Evolutionary conservation across 495 filamentous ascomycete genomes (phyloP).

Genomic region (Aspergillus egyptiacus): DNA sequence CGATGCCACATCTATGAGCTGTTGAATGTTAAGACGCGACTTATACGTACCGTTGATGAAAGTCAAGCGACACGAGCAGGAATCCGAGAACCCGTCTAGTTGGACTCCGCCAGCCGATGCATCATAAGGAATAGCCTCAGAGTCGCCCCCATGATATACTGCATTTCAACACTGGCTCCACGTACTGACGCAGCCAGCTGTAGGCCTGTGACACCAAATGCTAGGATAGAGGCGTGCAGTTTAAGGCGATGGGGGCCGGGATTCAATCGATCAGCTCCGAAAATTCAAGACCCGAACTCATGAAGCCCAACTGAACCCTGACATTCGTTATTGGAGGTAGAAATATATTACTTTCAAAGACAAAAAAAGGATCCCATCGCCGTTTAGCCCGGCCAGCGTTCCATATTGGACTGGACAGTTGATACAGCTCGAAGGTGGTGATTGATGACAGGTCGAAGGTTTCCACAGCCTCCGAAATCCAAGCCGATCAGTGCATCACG

Average conservation of each 20-base stretch:
- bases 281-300: conserved; percentile 1
- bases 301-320: background rate
- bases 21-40: no score
- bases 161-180: background rate
- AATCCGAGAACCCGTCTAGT: no score
- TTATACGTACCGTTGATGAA: no score
- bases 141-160: background rate
- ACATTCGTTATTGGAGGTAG: background rate
- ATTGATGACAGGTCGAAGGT: conserved; percentile 17
- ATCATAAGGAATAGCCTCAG: background rate
- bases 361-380: background rate
- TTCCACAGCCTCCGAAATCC: background rate
- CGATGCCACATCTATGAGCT: background rate
- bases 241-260: conserved; percentile 4
- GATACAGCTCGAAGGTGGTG: conserved; percentile 8
- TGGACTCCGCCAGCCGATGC: no score
- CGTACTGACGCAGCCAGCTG: background rate
- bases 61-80: no score
- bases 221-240: background rate
- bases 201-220: background rate
- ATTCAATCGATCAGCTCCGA: background rate
- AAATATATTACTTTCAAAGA: conserved; percentile 3
- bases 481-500: background rate
- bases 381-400: background rate
- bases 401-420: background rate